Conservation (phyloP, 2,329 filamentous ascomycete species). For the Fusarium sp. region DNA sequence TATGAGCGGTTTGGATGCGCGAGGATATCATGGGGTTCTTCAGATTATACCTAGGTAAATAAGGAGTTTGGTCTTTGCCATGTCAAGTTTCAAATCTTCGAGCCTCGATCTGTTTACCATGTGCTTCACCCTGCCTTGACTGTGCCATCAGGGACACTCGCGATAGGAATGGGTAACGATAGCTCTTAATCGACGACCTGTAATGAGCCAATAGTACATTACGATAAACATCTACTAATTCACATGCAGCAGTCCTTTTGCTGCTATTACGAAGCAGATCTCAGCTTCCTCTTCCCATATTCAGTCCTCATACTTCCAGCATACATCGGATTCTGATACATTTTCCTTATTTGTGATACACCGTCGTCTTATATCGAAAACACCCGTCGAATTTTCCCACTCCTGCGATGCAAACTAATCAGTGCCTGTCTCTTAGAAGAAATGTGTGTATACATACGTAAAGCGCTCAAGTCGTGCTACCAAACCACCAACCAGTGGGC, state of each 20-base stretch:
- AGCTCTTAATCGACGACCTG: not conserved
- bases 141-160: not conserved
- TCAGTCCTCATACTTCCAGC: not conserved
- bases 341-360: not conserved
- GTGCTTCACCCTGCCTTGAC: not conserved
- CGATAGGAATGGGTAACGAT: not conserved
- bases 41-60: slow-evolving; percentile 47
- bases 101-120: not conserved
- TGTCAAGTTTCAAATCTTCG: slow-evolving; percentile 13
- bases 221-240: not conserved
- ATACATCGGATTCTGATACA: slow-evolving; percentile 4
- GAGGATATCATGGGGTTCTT: slow-evolving; percentile 39
- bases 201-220: not conserved
- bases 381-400: not conserved
- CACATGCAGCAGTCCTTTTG: not conserved
- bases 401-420: not conserved
- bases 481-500: slow-evolving; percentile 36
- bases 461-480: slow-evolving; percentile 15
- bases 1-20: slow-evolving; percentile 34
- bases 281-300: not conserved
- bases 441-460: not conserved
- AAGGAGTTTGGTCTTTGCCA: slow-evolving; percentile 34
- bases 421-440: not conserved
- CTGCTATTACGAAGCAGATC: not conserved
- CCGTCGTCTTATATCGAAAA: not conserved